These are phyloP conservation scores for Puccinia novopanici DNA, from an alignment of 1,284 basidiomycete species.

Conservation along the genomic window DNA sequence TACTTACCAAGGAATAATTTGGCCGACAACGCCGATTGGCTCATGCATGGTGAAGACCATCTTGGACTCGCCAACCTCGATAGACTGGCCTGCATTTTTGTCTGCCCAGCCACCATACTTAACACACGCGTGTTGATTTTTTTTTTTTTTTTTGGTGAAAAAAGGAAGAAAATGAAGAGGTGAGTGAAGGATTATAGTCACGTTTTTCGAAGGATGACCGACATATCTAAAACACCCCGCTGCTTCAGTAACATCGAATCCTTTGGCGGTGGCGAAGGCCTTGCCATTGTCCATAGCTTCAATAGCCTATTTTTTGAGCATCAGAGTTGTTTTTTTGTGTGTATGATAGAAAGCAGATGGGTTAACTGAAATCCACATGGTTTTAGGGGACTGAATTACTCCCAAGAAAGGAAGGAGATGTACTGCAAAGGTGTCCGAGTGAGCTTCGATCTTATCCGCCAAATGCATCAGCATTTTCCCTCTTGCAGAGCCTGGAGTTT, in stretches of 20 bases:
- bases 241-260: conserved; percentile 70
- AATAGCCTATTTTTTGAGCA: conserved; percentile 52
- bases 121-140: neutral
- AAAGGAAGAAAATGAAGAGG: neutral
- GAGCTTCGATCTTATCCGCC: conserved; percentile 71
- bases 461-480: conserved; percentile 73
- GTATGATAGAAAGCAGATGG: conserved; percentile 56
- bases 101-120: conserved; percentile 72
- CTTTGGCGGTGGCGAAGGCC: conserved; percentile 73
- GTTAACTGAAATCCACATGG: conserved; percentile 62
- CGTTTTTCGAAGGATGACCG: neutral
- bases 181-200: neutral
- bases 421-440: conserved; percentile 68
- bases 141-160: neutral
- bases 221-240: conserved; percentile 63
- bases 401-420: neutral
- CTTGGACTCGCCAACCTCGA: conserved; percentile 79
- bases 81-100: conserved; percentile 79
- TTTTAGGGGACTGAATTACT: neutral
- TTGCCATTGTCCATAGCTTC: conserved; percentile 72
- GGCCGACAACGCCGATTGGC: conserved; percentile 89
- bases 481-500: conserved; percentile 69
- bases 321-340: conserved; percentile 65
- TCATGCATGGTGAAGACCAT: conserved; percentile 83
- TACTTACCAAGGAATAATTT: conserved; percentile 69